A percentile compares a stretch with the other conserved stretches of the same genome.
Conservation (phyloP, 306 rosid species). For the Cicer judaicum region DNA sequence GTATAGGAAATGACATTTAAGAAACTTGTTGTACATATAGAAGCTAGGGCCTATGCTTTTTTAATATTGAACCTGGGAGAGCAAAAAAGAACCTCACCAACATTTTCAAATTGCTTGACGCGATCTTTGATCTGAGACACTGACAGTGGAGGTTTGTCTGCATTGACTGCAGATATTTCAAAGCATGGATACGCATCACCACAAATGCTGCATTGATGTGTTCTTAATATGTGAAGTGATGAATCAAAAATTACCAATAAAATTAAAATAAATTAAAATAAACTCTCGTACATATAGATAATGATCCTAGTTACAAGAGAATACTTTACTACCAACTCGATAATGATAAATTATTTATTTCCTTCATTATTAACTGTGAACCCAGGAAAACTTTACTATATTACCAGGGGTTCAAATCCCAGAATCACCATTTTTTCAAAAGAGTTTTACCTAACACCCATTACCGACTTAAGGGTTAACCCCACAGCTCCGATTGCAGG, state of each 20-base stretch:
- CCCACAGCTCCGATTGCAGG: not conserved
- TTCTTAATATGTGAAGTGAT: slow-evolving; percentile 39
- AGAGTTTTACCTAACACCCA: not conserved
- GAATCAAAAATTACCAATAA: slow-evolving; percentile 25
- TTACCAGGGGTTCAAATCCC: not conserved
- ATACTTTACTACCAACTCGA: not conserved
- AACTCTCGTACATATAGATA: slow-evolving; percentile 13
- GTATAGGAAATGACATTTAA: slow-evolving; percentile 8
- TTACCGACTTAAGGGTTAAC: not conserved
- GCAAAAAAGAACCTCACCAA: slow-evolving; percentile 63
- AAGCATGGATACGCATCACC: slow-evolving; percentile 82
- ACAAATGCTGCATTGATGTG: slow-evolving; percentile 67
- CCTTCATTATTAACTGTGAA: not conserved
- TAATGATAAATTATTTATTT: slow-evolving; percentile 24
- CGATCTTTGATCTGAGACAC: slow-evolving; percentile 78
- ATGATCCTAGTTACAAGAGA: slow-evolving; percentile 18
- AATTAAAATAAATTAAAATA: slow-evolving; percentile 36
- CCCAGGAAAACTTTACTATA: not conserved
- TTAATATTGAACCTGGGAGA: slow-evolving; percentile 18
- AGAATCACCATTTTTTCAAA: not conserved
- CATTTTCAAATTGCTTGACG: slow-evolving; percentile 77
- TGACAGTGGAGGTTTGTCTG: slow-evolving; percentile 90
- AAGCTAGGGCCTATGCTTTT: slow-evolving; percentile 2
- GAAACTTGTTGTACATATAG: slow-evolving; percentile 16
- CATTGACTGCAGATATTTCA: slow-evolving; percentile 91